phyloP scores from a whole-genome alignment of 768 basidiomycete genomes.

The Suillus luteus region DNA sequence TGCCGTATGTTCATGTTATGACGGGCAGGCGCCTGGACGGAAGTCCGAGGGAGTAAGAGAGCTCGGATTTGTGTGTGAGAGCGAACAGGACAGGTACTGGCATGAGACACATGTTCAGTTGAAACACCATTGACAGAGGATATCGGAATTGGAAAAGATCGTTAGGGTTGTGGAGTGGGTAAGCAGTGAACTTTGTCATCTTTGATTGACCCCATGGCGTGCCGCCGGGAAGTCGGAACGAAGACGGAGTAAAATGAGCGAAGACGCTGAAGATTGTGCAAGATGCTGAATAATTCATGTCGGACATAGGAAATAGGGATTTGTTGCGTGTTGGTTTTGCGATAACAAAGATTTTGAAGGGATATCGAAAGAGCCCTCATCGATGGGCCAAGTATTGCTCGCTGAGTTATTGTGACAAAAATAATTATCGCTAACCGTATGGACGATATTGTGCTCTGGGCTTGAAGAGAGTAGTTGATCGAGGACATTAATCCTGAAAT shows the following conservation, averaged over 20 bases:
- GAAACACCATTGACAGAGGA: slow-evolving; percentile 7
- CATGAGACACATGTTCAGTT: slow-evolving; percentile 5
- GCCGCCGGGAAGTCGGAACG: slow-evolving; percentile 21
- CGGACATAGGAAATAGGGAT: slow-evolving; percentile 1
- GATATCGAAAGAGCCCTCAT: no score
- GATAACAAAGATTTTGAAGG: not conserved
- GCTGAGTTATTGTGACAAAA: slow-evolving; percentile 22
- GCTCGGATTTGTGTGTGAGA: slow-evolving; percentile 3
- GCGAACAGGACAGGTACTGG: not conserved
- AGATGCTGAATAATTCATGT: slow-evolving; percentile 1
- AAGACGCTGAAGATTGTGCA: not conserved
- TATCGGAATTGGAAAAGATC: not conserved
- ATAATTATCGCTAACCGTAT: slow-evolving; percentile 22
- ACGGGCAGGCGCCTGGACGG: slow-evolving; percentile 10
- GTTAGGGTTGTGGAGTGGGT: slow-evolving; percentile 16
- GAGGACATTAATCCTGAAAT: slow-evolving; percentile 28
- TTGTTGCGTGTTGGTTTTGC: slow-evolving; percentile 4
- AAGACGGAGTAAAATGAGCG: slow-evolving; percentile 5
- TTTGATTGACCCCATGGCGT: slow-evolving; percentile 8
- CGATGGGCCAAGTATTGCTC: slow-evolving; percentile 9
- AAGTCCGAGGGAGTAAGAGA: slow-evolving; percentile 14
- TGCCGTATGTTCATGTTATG: slow-evolving; percentile 9
- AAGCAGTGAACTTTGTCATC: slow-evolving; percentile 10
- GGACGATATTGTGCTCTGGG: slow-evolving; percentile 7
- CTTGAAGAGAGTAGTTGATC: slow-evolving; percentile 14